Evolutionary conservation across 805 yeast species (phyloP).

Genomic region (Candida lessepsii): DNA sequence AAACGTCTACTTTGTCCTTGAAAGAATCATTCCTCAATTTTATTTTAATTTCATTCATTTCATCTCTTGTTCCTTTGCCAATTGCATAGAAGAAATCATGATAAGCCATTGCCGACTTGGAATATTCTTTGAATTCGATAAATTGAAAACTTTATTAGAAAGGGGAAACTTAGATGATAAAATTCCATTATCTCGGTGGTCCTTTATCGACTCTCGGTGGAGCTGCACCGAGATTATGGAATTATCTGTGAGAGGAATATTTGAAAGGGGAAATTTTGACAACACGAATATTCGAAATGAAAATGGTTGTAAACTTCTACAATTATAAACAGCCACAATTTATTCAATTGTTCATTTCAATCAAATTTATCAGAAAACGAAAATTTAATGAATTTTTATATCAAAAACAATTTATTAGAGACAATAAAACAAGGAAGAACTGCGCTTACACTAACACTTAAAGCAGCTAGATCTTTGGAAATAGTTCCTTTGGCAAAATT

Average conservation of each 20-base stretch:
- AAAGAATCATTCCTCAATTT: conserved; percentile 18
- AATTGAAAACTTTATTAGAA: too few species aligned
- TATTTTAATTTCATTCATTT: conserved; percentile 20
- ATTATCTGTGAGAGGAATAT: too few species aligned
- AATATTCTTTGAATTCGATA: too few species aligned
- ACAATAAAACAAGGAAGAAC: neutral
- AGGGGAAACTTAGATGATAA: neutral
- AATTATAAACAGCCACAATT: too few species aligned
- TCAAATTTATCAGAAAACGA: too few species aligned
- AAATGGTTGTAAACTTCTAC: too few species aligned
- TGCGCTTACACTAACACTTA: neutral
- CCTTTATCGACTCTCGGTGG: neutral
- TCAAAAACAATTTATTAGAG: neutral
- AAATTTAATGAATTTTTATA: neutral
- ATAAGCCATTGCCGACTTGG: conserved; percentile 42
- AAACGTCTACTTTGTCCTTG: conserved; percentile 38
- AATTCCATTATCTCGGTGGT: too few species aligned
- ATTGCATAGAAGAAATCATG: conserved; percentile 42
- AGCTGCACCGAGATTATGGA: neutral
- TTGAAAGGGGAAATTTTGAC: too few species aligned
- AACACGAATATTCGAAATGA: too few species aligned
- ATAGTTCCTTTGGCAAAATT: neutral
- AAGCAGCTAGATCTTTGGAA: neutral
- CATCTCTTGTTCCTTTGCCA: conserved; percentile 25
- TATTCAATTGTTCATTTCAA: too few species aligned